Percentiles rank a stretch among this genome's conserved stretches.
These are phyloP conservation scores for Choanephora cucurbitarum DNA, from an alignment of 371 early-diverging fungal genomes.

Conservation along the genomic window DNA sequence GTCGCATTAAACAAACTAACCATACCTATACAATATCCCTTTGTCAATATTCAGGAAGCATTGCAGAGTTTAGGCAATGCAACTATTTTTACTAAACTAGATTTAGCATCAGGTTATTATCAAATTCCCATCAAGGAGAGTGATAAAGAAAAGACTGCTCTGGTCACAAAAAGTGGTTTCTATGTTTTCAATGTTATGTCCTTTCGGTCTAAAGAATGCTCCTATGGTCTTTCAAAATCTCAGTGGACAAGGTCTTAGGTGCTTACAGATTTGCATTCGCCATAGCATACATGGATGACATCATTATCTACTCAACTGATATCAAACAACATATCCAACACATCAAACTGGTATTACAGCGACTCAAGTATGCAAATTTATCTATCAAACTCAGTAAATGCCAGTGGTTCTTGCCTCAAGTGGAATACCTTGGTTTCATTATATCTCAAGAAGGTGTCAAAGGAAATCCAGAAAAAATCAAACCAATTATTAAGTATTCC, in stretches of 20 bases:
- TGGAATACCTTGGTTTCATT: neutral
- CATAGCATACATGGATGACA: conserved; percentile 17
- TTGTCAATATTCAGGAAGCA: conserved; percentile 9
- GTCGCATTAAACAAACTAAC: neutral
- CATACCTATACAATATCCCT: conserved; percentile 5
- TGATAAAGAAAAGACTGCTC: conserved; percentile 4
- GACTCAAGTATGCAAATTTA: conserved; percentile 3
- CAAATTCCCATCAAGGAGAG: conserved; percentile 5
- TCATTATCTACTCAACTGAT: conserved; percentile 8
- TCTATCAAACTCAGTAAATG: conserved; percentile 4
- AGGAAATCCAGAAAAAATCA: neutral
- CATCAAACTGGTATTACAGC: neutral
- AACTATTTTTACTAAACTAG: conserved; percentile 5
- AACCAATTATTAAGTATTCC: neutral
- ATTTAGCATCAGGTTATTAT: conserved; percentile 10
- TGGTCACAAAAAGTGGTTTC: conserved; percentile 3
- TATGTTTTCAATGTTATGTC: conserved; percentile 20
- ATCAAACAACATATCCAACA: conserved; percentile 6
- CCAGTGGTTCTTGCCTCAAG: neutral
- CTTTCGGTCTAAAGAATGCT: conserved; percentile 21
- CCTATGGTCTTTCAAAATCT: conserved; percentile 13
- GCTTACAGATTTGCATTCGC: neutral
- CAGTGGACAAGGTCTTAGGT: conserved; percentile 13
- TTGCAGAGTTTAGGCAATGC: conserved; percentile 10
- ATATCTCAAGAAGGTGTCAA: neutral